phyloP scores from a whole-genome alignment of 257 asterid genomes.

The Solanum pennellii region DNA sequence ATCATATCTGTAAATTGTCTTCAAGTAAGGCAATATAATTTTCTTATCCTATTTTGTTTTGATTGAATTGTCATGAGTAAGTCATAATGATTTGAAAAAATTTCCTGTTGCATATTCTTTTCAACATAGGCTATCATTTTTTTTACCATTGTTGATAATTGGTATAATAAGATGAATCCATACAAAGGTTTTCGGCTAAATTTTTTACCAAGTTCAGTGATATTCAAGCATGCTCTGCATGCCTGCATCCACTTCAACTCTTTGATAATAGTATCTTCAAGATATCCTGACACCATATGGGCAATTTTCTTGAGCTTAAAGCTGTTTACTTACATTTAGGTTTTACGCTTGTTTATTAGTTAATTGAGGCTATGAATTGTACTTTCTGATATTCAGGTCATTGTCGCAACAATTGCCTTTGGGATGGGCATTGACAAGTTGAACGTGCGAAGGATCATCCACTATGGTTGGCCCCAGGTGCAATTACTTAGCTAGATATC shows the following conservation, averaged over 20 bases:
- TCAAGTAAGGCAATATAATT: background rate
- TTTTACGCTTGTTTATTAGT: background rate
- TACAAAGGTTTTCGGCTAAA: background rate
- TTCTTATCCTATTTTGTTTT: background rate
- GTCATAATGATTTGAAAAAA: background rate
- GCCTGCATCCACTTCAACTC: background rate
- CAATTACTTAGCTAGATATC: background rate
- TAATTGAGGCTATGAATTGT: background rate
- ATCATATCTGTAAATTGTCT: background rate
- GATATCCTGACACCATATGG: background rate
- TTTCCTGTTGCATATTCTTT: background rate
- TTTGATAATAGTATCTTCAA: background rate
- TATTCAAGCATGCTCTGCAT: background rate
- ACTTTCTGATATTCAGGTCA: conserved; percentile 40
- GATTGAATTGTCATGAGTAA: background rate
- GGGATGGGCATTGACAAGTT: conserved; percentile 86
- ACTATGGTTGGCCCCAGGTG: conserved; percentile 95
- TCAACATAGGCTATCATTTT: background rate
- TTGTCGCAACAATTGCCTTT: conserved; percentile 81
- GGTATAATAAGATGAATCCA: background rate
- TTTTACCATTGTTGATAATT: background rate
- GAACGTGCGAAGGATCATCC: conserved; percentile 65
- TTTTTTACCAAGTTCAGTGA: background rate
- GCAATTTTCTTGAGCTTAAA: background rate
- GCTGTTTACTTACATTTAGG: background rate